A percentile compares a stretch with the other conserved stretches of the same genome.
Evolutionary conservation across 169 alveolate genomes (phyloP).

Genomic region (Ichthyophthirius multifiliis): DNA sequence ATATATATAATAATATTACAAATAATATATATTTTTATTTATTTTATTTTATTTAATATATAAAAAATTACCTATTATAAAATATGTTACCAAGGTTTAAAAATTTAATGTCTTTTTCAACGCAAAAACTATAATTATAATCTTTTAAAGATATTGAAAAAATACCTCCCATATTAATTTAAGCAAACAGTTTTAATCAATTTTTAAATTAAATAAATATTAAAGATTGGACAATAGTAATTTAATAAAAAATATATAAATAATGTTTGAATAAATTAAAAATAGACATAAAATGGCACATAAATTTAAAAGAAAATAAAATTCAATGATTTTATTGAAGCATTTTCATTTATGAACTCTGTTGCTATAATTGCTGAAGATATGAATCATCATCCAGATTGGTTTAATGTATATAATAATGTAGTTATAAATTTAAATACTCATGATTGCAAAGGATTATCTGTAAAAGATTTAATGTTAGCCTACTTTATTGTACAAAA

Average conservation of each 20-base stretch:
- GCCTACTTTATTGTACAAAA: constrained; percentile 36
- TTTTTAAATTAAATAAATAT: not conserved
- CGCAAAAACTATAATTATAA: no score
- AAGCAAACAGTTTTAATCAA: not conserved
- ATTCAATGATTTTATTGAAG: constrained; percentile 33
- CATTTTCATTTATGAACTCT: constrained; percentile 33
- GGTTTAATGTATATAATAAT: constrained; percentile 33
- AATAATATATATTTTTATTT: no score
- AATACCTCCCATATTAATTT: not conserved
- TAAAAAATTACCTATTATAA: no score
- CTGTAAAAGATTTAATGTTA: constrained; percentile 30
- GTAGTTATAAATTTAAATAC: constrained; percentile 30
- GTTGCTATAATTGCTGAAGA: constrained; percentile 37
- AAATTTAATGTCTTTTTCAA: no score
- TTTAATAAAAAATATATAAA: not conserved
- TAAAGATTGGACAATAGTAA: not conserved
- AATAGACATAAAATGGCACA: not conserved
- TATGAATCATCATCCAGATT: constrained; percentile 41
- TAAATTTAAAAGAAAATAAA: constrained; percentile 25
- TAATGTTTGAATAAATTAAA: not conserved
- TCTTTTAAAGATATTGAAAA: not conserved
- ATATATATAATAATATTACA: no score
- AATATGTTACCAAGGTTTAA: no score
- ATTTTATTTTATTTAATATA: no score
- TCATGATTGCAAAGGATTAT: constrained; percentile 28